Evolutionary conservation across 83 land plant genomes (phyloP), one percentile per base, ranked within the genome.

Genomic region (Picea abies): DNA sequence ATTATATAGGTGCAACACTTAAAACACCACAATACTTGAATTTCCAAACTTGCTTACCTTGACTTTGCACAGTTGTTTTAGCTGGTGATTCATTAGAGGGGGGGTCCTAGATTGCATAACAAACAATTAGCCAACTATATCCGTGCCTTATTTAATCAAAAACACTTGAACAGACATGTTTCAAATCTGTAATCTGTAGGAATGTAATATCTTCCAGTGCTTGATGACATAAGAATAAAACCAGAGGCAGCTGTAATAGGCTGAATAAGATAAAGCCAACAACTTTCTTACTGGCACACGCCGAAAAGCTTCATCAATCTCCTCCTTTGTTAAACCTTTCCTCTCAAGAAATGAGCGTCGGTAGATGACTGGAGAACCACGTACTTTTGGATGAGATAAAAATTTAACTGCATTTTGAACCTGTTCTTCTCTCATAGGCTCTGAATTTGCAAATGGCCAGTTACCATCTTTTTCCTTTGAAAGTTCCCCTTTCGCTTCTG

Each of bases 261-360:
- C n/a, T n/a, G n/a, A n/a, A n/a, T n/a, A n/a, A n/a, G n/a, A n/a
- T n/a, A n/a, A n/a, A n/a, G n/a, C n/a, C n/a, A n/a, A n/a, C n/a
- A n/a, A n/a, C n/a, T n/a, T n/a, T n/a, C n/a, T n/a, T n/a, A n/a
- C 99, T 83, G 98, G 99, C 58, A 92, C 95, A 26, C 98, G 93
- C 19, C 95, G 93, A 81, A 97, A 97, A 35, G 98, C 98, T 89
- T 95, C 99, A 89, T 97, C 98, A 75, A 97, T 95, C 82, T 95
- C 98, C 81, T 97, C 98, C 68, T 82, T 89, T 23, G 98, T 91
- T 63, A 97, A 89, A 29, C 99, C 96, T 84, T 97, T 97, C 82
- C 87, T 89, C 81, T 95, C 98, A n/a, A 97, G 90, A 84, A 97
- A 97, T 4, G 96, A 92, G 41, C 94, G 89, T 37, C 99, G 85